These are phyloP conservation scores for Colletotrichum viniferum DNA, from an alignment of 2,329 filamentous ascomycete species.

Conservation along the genomic window DNA sequence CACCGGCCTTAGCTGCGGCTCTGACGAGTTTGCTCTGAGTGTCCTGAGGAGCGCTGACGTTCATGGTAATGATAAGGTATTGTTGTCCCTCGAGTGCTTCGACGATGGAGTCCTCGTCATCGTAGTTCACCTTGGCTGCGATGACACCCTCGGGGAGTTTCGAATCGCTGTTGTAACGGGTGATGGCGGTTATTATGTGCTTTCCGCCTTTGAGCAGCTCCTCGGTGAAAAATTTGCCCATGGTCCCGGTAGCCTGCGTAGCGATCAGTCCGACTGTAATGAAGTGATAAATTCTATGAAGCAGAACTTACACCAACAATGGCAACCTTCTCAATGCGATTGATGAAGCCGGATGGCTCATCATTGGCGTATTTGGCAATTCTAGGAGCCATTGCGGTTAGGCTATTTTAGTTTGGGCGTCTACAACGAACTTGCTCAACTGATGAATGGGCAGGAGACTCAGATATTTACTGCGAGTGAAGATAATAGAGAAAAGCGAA, in stretches of 20 bases:
- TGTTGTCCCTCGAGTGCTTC: conserved; percentile 57
- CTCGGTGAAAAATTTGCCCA: conserved; percentile 43
- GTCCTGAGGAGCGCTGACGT: conserved; percentile 41
- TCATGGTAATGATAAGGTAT: conserved; percentile 56
- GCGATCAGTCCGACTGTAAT: neutral
- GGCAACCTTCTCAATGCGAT: conserved; percentile 47
- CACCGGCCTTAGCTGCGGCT: conserved; percentile 54
- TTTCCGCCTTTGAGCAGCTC: conserved; percentile 52
- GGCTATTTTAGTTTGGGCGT: neutral
- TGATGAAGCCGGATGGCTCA: conserved; percentile 41
- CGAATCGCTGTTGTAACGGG: conserved; percentile 46
- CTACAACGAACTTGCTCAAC: neutral
- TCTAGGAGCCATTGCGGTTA: neutral
- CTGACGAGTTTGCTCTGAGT: conserved; percentile 48
- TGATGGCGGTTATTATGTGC: conserved; percentile 57
- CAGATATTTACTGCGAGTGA: neutral
- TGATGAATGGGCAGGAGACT: neutral
- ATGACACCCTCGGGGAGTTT: conserved; percentile 49
- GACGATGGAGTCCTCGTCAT: conserved; percentile 45
- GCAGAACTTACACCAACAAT: conserved; percentile 48
- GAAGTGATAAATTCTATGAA: neutral
- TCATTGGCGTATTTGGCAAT: conserved; percentile 33
- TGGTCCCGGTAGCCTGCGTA: conserved; percentile 40
- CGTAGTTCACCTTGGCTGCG: conserved; percentile 47
- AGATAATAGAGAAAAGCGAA: neutral